Conservation (phyloP, 345 rosid genomes). For the Gossypium herbaceum region DNA sequence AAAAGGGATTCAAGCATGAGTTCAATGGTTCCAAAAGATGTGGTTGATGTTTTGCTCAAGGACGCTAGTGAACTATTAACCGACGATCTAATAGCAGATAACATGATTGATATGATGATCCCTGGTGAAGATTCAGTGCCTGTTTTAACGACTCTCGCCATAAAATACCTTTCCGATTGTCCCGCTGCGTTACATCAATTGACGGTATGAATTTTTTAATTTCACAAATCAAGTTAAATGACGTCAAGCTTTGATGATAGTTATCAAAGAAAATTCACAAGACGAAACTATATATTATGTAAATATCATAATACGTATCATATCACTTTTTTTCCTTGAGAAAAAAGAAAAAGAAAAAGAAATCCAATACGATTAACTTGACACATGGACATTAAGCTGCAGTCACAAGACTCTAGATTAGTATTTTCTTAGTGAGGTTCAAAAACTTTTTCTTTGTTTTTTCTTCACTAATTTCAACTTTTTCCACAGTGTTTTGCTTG, state of each 20-base stretch:
- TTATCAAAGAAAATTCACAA: background rate
- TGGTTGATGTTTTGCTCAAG: conserved; percentile 65
- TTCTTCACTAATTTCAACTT: background rate
- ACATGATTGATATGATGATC: conserved; percentile 96
- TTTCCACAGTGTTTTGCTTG: background rate
- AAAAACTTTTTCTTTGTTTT: too few relatives aligned
- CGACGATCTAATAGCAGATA: conserved; percentile 72
- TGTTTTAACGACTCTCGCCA: conserved; percentile 80
- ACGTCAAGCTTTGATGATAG: background rate
- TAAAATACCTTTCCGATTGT: conserved; percentile 77
- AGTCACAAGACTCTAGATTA: background rate
- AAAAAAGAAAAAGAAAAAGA: background rate
- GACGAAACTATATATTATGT: background rate
- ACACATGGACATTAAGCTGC: background rate
- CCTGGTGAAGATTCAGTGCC: conserved; percentile 99
- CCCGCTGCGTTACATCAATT: conserved; percentile 70
- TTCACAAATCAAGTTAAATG: background rate
- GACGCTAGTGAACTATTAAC: conserved; percentile 52
- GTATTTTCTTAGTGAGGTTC: background rate
- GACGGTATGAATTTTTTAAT: conserved; percentile 38
- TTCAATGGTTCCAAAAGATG: conserved; percentile 47
- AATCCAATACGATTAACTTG: background rate
- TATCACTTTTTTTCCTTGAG: background rate
- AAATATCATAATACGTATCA: background rate
- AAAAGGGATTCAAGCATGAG: conserved; percentile 35